A percentile compares a stretch with the other conserved stretches of the same genome.
Evolutionary conservation across 2,329 filamentous ascomycete genomes (phyloP).

Genomic region (Ciborinia camelliae): DNA sequence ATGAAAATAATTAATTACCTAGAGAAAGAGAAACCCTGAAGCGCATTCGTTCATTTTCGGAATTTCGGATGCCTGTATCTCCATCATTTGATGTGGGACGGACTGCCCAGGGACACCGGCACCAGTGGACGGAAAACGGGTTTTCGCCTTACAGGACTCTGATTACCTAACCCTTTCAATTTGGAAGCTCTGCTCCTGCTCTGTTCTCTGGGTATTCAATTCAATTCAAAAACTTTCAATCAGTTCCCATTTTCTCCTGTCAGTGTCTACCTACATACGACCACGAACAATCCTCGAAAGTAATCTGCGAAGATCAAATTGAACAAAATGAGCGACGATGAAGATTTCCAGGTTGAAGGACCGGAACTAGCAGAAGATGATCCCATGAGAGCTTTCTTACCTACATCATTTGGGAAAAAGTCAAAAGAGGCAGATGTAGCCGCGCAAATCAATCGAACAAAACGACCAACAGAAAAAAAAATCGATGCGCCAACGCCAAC

Average conservation of each 20-base stretch:
- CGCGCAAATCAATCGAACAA: slow-evolving; percentile 77
- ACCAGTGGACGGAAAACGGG: background rate
- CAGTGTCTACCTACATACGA: background rate
- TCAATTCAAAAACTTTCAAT: background rate
- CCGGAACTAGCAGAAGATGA: slow-evolving; percentile 59
- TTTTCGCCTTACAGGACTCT: no score
- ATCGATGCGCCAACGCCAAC: slow-evolving; percentile 24
- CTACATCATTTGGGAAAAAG: slow-evolving; percentile 81
- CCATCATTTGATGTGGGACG: no score
- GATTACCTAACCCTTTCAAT: no score
- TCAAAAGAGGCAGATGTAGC: slow-evolving; percentile 68
- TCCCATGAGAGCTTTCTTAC: slow-evolving; percentile 72
- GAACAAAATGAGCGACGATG: slow-evolving; percentile 56
- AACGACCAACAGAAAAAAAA: slow-evolving; percentile 50
- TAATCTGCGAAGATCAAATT: background rate
- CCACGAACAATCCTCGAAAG: background rate
- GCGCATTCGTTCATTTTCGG: background rate
- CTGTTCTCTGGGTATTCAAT: background rate
- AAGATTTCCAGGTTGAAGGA: slow-evolving; percentile 56
- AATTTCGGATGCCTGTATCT: no score
- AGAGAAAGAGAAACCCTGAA: background rate
- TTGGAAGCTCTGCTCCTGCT: background rate
- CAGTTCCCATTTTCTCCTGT: no score
- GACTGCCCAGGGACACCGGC: no score
- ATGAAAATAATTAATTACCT: background rate